Evolutionary conservation across 208 protist genomes (phyloP), one percentile per base, ranked within the genome.

Genomic region (Trypanosoma theileri): DNA sequence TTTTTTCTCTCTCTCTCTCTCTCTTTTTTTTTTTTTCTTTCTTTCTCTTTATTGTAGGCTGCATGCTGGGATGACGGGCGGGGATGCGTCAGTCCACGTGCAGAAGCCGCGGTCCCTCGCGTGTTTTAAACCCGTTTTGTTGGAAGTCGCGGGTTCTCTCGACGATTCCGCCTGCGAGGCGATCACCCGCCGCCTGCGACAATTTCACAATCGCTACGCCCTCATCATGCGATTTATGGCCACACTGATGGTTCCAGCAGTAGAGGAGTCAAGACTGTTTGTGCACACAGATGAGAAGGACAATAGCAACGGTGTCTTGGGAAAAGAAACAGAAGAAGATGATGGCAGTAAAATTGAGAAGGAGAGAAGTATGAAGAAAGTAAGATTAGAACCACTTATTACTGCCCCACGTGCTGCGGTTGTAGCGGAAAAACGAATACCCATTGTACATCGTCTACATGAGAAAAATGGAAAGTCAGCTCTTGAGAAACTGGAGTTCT

Each of bases 141-240:
- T 89, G 10, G 88, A 94, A 67, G 71, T 91, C 0, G 74, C 81
- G 8, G 88, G 88, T 1, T 63, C 63, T 46, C 76, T 91, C 56
- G 72, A 84, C 45, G 84, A 91, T 66, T 42, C 52, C 0, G 44
- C 61, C 0, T 77, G 81, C 16, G 45, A 58, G 10, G 79, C 75
- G 1, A 50, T 88, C 6, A 64, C 67, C 22, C 64, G 59, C 41
- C 76, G 73, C 4, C 71, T 94, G 52, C 88, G 81, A 26, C 55
- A 76, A 57, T 81, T 85, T 55, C 85, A 79, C 64, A 88, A 85
- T 45, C 82, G 88, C 11, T 94, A 94, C 58, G 46, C 52, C 3
- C 79, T 78, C 21, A 73, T 89, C 42, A 57, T 94, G 71, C 80
- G 88, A 21, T 64, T 85, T n/a, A 76, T 82, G 21, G 67, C 78